Evolutionary conservation across 306 rosid genomes (phyloP).

Genomic region (Citrullus colocynthis): DNA sequence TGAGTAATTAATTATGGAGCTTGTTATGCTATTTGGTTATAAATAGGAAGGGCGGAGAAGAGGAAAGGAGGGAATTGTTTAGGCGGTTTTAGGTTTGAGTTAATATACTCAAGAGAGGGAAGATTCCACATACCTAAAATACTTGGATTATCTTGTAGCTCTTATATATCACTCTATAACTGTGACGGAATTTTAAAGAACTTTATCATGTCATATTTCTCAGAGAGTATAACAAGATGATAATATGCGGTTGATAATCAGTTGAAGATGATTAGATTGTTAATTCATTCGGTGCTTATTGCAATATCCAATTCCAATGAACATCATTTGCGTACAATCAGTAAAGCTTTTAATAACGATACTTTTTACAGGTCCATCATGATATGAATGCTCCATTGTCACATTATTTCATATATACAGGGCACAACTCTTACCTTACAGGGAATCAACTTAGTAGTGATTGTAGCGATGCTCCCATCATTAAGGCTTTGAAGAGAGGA

Average conservation of each 20-base stretch:
- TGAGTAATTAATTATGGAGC: too few species aligned
- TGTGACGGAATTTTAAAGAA: neutral
- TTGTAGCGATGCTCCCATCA: slow-evolving; percentile 74
- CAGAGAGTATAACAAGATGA: neutral
- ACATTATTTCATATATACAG: slow-evolving; percentile 94
- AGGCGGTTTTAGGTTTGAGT: too few species aligned
- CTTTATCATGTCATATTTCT: neutral
- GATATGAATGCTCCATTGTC: slow-evolving; percentile 86
- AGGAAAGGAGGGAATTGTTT: too few species aligned
- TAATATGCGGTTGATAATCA: neutral
- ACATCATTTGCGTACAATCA: neutral
- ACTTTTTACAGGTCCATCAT: slow-evolving; percentile 68
- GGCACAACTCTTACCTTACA: slow-evolving; percentile 90
- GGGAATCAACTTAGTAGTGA: slow-evolving; percentile 96
- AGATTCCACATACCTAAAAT: too few species aligned
- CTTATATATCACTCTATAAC: too few species aligned
- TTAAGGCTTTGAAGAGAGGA: slow-evolving; percentile 51
- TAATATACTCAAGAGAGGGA: too few species aligned
- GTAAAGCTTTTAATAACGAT: slow-evolving; percentile 11
- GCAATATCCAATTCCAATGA: neutral
- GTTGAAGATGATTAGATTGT: neutral
- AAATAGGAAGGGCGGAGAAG: too few species aligned
- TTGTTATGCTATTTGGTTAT: too few species aligned
- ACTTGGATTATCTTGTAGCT: too few species aligned
- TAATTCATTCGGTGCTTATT: neutral